A percentile compares a stretch with the other conserved stretches of the same genome.
phyloP scores from a whole-genome alignment of 345 rosid genomes.

The Eucalyptus urophylla region DNA sequence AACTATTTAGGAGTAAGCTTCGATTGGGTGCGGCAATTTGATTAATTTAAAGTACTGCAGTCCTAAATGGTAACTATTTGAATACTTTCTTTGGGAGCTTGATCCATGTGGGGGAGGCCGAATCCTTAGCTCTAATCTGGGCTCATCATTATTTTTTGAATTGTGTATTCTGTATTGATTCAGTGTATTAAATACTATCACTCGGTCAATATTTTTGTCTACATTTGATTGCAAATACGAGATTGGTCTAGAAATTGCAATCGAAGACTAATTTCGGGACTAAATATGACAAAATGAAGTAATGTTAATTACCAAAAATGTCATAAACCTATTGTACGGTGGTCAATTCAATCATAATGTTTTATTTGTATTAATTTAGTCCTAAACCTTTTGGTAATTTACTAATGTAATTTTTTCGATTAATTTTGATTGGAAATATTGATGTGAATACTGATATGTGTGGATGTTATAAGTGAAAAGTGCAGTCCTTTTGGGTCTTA shows the following conservation, averaged over 20 bases:
- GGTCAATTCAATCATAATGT: rapidly evolving
- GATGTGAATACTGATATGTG: rapidly evolving
- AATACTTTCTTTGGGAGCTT: not conserved
- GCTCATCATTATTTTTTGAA: not conserved
- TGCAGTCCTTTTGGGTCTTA: not conserved
- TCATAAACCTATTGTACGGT: not conserved
- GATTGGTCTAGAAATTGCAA: not conserved
- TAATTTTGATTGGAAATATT: too few relatives aligned
- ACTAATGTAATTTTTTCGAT: rapidly evolving
- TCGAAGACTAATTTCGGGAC: not conserved
- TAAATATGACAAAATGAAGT: not conserved
- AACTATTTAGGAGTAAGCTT: not conserved
- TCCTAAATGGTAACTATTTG: not conserved
- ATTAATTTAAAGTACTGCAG: not conserved
- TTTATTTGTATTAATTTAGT: too few relatives aligned
- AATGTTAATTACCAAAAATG: not conserved
- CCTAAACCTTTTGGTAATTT: rapidly evolving
- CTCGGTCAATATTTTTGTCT: not conserved
- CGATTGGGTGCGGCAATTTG: not conserved
- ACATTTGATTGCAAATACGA: not conserved
- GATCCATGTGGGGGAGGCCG: not conserved
- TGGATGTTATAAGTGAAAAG: not conserved
- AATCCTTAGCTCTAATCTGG: not conserved
- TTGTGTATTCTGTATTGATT: not conserved
- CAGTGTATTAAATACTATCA: not conserved